A percentile compares a stretch with the other conserved stretches of the same genome.
Conservation (phyloP, 2,329 filamentous ascomycete species). For the Phoma sp. region DNA sequence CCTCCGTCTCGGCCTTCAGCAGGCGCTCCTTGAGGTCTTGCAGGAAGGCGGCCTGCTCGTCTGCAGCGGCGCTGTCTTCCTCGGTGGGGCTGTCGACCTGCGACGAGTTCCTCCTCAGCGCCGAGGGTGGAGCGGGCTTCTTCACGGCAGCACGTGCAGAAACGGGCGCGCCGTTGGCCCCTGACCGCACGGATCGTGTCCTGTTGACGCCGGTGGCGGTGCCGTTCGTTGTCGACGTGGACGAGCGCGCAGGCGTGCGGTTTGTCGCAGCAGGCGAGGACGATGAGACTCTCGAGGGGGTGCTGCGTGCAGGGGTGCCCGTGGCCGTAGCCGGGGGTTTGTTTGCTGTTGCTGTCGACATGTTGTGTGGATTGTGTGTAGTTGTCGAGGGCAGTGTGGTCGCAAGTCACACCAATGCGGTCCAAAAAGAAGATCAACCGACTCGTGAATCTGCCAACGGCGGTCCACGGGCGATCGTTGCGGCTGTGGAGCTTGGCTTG, state of each 20-base stretch:
- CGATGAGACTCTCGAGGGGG: conserved; percentile 31
- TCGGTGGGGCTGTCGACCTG: conserved; percentile 41
- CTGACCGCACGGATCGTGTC: conserved; percentile 41
- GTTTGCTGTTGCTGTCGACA: conserved; percentile 46
- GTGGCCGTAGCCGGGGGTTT: conserved; percentile 44
- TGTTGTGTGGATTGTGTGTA: conserved; percentile 17
- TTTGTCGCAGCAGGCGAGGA: conserved; percentile 41
- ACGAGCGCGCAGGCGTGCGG: conserved; percentile 41
- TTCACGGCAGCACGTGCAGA: conserved; percentile 49
- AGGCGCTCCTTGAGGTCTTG: conserved; percentile 86
- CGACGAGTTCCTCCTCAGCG: conserved; percentile 42
- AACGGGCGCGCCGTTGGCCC: conserved; percentile 43
- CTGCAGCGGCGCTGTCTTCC: conserved; percentile 70
- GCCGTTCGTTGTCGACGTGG: conserved; percentile 39
- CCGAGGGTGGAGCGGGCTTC: conserved; percentile 45
- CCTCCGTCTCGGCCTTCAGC: conserved; percentile 76
- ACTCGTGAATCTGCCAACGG: conserved; percentile 15
- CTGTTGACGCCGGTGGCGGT: conserved; percentile 36
- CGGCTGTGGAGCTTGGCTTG: conserved; percentile 17
- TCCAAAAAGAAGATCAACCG: conserved; percentile 13
- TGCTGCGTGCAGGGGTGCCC: conserved; percentile 38
- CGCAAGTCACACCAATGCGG: conserved; percentile 4
- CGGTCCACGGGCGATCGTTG: conserved; percentile 13
- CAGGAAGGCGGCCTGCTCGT: conserved; percentile 78
- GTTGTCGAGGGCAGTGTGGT: neutral